Conservation (phyloP, 2,329 filamentous ascomycete genomes). For the Alternaria atra region DNA sequence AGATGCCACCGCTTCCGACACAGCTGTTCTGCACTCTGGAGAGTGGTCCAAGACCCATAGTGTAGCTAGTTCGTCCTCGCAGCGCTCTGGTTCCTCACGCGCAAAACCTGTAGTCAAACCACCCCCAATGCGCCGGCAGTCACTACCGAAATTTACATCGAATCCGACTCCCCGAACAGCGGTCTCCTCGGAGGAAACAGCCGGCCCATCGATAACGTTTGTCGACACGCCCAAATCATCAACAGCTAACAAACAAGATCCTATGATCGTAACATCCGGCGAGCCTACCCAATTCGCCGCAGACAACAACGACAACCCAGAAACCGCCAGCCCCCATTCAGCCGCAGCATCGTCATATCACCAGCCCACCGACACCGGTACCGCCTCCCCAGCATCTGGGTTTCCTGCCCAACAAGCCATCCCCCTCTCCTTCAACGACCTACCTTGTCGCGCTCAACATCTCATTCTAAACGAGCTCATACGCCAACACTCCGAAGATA, state of each 20-base stretch:
- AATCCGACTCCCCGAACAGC: slow-evolving; percentile 75
- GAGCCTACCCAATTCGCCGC: slow-evolving; percentile 4
- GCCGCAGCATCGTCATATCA: slow-evolving; percentile 7
- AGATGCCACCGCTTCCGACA: slow-evolving; percentile 39
- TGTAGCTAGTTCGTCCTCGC: slow-evolving; percentile 27
- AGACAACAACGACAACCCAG: not conserved
- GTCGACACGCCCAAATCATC: slow-evolving; percentile 56
- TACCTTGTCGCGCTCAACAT: slow-evolving; percentile 85
- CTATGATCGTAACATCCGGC: slow-evolving; percentile 21
- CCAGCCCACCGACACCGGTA: slow-evolving; percentile 4
- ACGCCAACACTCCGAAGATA: slow-evolving; percentile 56
- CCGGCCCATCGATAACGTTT: slow-evolving; percentile 80
- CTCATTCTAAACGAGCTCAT: slow-evolving; percentile 88
- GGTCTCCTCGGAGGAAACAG: slow-evolving; percentile 69
- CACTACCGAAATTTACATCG: slow-evolving; percentile 73
- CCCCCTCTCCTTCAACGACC: slow-evolving; percentile 83
- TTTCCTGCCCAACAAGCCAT: slow-evolving; percentile 69
- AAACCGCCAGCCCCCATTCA: not conserved
- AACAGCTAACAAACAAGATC: slow-evolving; percentile 29
- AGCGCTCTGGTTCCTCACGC: slow-evolving; percentile 27
- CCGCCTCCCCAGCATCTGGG: slow-evolving; percentile 46
- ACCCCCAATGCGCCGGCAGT: slow-evolving; percentile 61
- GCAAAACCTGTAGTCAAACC: slow-evolving; percentile 54
- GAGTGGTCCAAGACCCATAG: slow-evolving; percentile 20
- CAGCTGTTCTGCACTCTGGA: slow-evolving; percentile 26